Evolutionary conservation across 2,329 filamentous ascomycete genomes (phyloP), one percentile per base, ranked within the genome.

Genomic region (Diaporthe velutina): DNA sequence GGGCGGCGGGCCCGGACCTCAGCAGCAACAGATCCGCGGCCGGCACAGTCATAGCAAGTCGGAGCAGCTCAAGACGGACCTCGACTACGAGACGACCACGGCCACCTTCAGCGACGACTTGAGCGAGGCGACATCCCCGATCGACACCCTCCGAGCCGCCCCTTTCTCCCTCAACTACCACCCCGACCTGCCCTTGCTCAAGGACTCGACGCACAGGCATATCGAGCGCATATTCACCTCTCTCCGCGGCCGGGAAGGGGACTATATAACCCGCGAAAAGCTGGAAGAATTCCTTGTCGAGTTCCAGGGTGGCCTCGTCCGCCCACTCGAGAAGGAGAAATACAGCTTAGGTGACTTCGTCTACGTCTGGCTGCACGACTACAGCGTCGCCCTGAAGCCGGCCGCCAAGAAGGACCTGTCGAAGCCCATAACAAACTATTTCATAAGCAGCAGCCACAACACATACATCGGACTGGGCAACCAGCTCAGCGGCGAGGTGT

Each of bases 391-490:
- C 5, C 78, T 84, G 28, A 83, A 80, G 77, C 86, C 87, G n/a
- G 81, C 84, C 30, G 78, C 84, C 40, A 80, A 84, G 76, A 87
- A 90, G 74, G 93, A 95, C 80, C 82, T 91, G 42, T 89, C 89
- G 0, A 90, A 89, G 70, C 94, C 95, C 5, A 88, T 98, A 74
- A 94, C 93, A 61, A 95, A 97, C 81, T 98, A 98, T 85, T 98
- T 95, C 83, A 96, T 98, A 82, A 98, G 93, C 76, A 97, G 95
- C 78, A 98, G 95, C 81, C 96, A 98, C 86, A 98, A 98, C 82
- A 98, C 96, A 0, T 98, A 98, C 82, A 87, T 98, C 55, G 73
- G 64, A n/a, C 92, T 93, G 2, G 96, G 96, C 2, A 95, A 98
- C 79, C 96, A 98, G 83, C 88, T 97, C 54, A 92, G 91, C 75